Evolutionary conservation across 2,329 filamentous ascomycete species (phyloP).

Genomic region (Piedraia hortae): DNA sequence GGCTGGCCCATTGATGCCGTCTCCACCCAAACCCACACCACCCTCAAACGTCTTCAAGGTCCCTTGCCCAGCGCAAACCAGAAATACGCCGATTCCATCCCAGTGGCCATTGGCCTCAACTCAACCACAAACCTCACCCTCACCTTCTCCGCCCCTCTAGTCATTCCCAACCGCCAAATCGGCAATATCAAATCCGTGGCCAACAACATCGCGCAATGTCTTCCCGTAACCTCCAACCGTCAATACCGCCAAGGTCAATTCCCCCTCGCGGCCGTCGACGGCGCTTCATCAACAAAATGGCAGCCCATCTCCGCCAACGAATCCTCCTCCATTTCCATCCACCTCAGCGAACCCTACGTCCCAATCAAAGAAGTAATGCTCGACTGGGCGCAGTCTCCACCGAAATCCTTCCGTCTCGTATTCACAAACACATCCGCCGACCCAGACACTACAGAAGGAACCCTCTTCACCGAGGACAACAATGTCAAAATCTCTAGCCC

Average conservation of each 20-base stretch:
- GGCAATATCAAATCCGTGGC: conserved; percentile 25
- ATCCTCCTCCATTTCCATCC: conserved; percentile 28
- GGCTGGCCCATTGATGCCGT: conserved; percentile 33
- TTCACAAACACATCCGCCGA: conserved; percentile 22
- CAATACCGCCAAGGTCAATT: conserved; percentile 36
- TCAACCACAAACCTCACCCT: conserved; percentile 12
- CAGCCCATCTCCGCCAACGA: conserved; percentile 26
- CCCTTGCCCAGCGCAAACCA: conserved; percentile 25
- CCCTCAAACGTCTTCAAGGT: conserved; percentile 24
- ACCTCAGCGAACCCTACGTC: conserved; percentile 16
- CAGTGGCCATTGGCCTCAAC: conserved; percentile 23
- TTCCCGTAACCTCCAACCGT: conserved; percentile 18
- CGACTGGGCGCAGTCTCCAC: conserved; percentile 32
- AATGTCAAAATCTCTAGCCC: conserved; percentile 16
- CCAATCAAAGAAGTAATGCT: conserved; percentile 25
- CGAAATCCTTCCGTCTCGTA: conserved; percentile 24
- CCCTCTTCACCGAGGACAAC: conserved; percentile 3
- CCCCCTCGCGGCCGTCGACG: conserved; percentile 37
- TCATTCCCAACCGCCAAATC: conserved; percentile 30
- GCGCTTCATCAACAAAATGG: conserved; percentile 38
- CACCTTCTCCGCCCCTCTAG: conserved; percentile 22
- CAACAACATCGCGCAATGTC: conserved; percentile 39
- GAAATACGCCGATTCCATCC: conserved; percentile 27
- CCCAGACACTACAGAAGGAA: background rate
- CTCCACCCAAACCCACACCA: conserved; percentile 38